A percentile compares a stretch with the other conserved stretches of the same genome.
Evolutionary conservation across 306 rosid species (phyloP).

Genomic region (Morella rubra): DNA sequence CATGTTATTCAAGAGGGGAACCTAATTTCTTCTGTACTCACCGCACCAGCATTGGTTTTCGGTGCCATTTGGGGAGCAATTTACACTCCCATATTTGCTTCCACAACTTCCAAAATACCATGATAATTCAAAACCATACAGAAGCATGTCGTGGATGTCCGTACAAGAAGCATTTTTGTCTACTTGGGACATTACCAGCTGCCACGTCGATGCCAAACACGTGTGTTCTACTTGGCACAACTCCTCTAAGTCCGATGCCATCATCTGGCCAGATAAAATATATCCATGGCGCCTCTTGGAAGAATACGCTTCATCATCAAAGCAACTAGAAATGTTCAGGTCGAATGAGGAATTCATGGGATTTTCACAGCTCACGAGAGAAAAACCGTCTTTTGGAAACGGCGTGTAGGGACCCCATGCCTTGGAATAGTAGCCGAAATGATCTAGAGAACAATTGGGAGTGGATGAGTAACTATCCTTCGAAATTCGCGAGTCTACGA

Average conservation of each 20-base stretch:
- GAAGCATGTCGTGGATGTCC: not conserved
- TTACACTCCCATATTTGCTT: not conserved
- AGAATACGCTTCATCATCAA: not conserved
- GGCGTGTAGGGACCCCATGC: too few species aligned
- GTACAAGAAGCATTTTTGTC: not conserved
- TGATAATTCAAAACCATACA: not conserved
- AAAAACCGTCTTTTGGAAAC: not conserved
- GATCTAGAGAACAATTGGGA: not conserved
- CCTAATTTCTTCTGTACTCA: too few species aligned
- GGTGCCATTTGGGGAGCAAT: not conserved
- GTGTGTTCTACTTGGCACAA: not conserved
- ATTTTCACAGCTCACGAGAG: not conserved
- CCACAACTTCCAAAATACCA: not conserved
- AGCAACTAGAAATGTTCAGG: constrained; percentile 1
- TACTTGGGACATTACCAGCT: not conserved
- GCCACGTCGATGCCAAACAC: not conserved
- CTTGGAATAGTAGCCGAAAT: too few species aligned
- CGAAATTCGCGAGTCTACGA: constrained; percentile 9
- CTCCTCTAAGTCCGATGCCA: not conserved
- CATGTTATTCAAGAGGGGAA: too few species aligned
- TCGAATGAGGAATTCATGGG: not conserved
- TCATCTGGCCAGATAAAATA: not conserved
- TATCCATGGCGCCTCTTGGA: not conserved
- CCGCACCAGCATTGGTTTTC: too few species aligned
- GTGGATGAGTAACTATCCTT: constrained; percentile 13